These are phyloP conservation scores for Plasmodium fragile DNA, from an alignment of 169 alveolate genomes.

Conservation along the genomic window DNA sequence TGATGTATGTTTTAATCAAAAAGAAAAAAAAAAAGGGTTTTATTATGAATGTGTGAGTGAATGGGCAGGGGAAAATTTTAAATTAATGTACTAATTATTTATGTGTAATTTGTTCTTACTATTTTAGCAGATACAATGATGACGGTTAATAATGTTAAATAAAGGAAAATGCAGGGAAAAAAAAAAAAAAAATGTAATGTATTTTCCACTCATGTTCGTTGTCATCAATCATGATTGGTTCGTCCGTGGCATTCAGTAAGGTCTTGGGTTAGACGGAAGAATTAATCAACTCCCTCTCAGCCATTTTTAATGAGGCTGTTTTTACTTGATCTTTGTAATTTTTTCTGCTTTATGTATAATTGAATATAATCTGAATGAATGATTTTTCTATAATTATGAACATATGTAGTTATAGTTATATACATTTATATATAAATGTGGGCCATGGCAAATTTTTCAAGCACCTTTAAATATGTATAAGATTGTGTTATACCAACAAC, in stretches of 20 bases:
- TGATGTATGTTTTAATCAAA: not conserved
- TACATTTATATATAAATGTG: not conserved
- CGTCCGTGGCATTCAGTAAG: not conserved
- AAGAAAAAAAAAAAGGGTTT: not conserved
- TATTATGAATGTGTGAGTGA: not conserved
- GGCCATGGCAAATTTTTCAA: not conserved
- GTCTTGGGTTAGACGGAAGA: not conserved
- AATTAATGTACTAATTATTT: not conserved
- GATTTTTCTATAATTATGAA: not conserved
- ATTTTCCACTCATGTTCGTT: not conserved
- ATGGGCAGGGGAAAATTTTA: not conserved
- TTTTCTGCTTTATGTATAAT: not conserved
- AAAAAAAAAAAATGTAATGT: not conserved
- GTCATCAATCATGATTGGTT: not conserved
- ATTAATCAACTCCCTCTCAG: not conserved
- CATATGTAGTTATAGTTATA: not conserved
- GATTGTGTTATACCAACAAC: not conserved
- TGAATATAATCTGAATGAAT: not conserved
- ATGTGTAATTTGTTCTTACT: not conserved
- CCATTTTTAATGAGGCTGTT: not conserved
- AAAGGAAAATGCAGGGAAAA: not conserved
- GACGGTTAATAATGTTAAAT: not conserved
- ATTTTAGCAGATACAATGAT: not conserved
- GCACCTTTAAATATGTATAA: not conserved
- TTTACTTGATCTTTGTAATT: not conserved